Base-by-base conservation (phyloP, 2,329 filamentous ascomycete genomes). In the Blastomyces gilchristii region DNA sequence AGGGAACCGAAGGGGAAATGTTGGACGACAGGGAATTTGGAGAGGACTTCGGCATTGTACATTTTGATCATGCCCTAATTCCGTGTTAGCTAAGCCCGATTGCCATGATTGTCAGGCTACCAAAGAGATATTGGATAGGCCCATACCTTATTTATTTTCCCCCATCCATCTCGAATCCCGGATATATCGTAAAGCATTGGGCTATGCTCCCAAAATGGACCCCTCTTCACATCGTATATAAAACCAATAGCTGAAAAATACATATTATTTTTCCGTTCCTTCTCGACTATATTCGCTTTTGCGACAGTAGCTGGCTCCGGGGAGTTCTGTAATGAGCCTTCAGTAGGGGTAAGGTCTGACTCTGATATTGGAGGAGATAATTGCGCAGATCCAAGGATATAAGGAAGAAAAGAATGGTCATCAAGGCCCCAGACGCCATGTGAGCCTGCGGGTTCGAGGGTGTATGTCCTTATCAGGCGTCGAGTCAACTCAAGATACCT, bases 361-460 rank as follows among this genome's bases (percentile, higher is more conserved):
- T 83, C 80, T 37, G 79, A 78, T 67, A 96, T 89, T 1, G 92
- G 83, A 0, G 91, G 87, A 11, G 88, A 88, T 50, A 95, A 81
- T 73, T 99, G 94, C 0, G 94, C 92, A 1, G 92, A 96, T 41
- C 94, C 94, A 67, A 97, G 92, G 63, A 99, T 90, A 75, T 97
- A 99, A 0, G 94, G 89, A 34, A 94, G 76, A 74, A 99, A 97
- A 9, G 86, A 92, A 76, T 99, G 93, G 74, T 99, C 94, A 73
- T 99, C 94, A n/a, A 99, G 82, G 25, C 94, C 94, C 94, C 94
- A 99, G 25, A 99, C 94, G 2, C 94, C 94, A 72, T 97, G 94
- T 0, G 93, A 96, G 2, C 94, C 94, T 6, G 94, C 94, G 3
- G 94, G 94, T 72, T 99, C 94, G 25, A 99, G 84, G 0, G 87